Evolutionary conservation across 441 rosid genomes (phyloP).

Genomic region (Mallotus repandus): DNA sequence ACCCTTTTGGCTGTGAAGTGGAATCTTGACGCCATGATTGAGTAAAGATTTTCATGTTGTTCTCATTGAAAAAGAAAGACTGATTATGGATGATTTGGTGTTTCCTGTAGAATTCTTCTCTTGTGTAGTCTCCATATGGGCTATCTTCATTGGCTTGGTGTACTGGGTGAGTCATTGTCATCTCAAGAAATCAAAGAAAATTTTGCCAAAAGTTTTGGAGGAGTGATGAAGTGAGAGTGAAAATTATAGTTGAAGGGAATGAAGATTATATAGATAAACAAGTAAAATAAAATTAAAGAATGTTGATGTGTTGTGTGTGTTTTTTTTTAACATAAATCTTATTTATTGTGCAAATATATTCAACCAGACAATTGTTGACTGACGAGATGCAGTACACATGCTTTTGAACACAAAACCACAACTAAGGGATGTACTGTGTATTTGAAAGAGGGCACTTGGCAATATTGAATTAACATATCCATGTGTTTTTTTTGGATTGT

Average conservation of each 20-base stretch:
- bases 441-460: no score
- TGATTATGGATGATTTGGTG: slow-evolving; percentile 30
- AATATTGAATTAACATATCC: no score
- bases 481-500: no score
- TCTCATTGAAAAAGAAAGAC: slow-evolving; percentile 23
- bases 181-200: neutral
- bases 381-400: no score
- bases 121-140: slow-evolving; percentile 32
- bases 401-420: no score
- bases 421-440: no score
- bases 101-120: slow-evolving; percentile 32
- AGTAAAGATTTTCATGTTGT: slow-evolving; percentile 34
- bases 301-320: no score
- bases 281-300: no score
- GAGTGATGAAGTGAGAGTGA: neutral
- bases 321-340: no score
- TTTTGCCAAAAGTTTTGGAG: neutral
- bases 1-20: slow-evolving; percentile 15
- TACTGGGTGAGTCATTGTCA: slow-evolving; percentile 29
- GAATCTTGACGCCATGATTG: slow-evolving; percentile 30
- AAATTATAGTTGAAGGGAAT: neutral
- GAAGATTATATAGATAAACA: neutral
- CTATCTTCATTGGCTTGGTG: slow-evolving; percentile 32
- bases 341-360: no score
- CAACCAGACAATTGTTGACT: no score